Evolutionary conservation across 768 basidiomycete genomes (phyloP).

Genomic region (Russula griseocarnosa): DNA sequence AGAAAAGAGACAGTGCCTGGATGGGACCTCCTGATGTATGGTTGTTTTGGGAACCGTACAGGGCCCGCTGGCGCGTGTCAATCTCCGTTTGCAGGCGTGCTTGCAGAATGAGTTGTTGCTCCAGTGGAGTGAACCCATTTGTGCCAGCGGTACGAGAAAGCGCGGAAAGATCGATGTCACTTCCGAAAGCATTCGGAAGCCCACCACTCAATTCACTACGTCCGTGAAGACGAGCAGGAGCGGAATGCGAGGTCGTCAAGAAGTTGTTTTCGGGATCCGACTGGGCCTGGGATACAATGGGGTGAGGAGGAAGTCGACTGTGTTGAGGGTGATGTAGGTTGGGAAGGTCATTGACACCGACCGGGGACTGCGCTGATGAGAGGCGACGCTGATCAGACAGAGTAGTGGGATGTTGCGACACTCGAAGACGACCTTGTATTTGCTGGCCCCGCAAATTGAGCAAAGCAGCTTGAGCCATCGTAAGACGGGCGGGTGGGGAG

Average conservation of each 20-base stretch:
- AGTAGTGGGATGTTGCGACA: constrained; percentile 19
- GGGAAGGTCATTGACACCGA: constrained; percentile 5
- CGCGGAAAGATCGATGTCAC: constrained; percentile 27
- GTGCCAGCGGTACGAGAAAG: constrained; percentile 22
- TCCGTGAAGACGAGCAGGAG: constrained; percentile 20
- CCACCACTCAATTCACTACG: constrained; percentile 6
- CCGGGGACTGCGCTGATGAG: constrained; percentile 18
- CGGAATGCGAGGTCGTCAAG: constrained; percentile 10
- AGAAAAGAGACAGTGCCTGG: constrained; percentile 4
- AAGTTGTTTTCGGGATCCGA: background rate
- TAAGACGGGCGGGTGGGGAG: constrained; percentile 57
- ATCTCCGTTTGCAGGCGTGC: constrained; percentile 26
- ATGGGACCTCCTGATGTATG: constrained; percentile 6
- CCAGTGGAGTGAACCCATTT: constrained; percentile 28
- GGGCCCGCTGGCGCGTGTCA: constrained; percentile 21
- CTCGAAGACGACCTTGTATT: constrained; percentile 32
- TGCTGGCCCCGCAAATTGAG: constrained; percentile 73
- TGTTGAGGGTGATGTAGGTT: constrained; percentile 10
- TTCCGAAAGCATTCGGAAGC: constrained; percentile 14
- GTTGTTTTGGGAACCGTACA: constrained; percentile 22
- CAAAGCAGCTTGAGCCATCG: constrained; percentile 74
- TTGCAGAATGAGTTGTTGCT: constrained; percentile 29
- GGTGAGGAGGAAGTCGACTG: constrained; percentile 27
- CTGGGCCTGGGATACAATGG: constrained; percentile 19
- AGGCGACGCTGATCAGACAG: constrained; percentile 31